Base-by-base conservation (phyloP, 352 stramenopile species). In the Pythium rhizo-oryzae region DNA sequence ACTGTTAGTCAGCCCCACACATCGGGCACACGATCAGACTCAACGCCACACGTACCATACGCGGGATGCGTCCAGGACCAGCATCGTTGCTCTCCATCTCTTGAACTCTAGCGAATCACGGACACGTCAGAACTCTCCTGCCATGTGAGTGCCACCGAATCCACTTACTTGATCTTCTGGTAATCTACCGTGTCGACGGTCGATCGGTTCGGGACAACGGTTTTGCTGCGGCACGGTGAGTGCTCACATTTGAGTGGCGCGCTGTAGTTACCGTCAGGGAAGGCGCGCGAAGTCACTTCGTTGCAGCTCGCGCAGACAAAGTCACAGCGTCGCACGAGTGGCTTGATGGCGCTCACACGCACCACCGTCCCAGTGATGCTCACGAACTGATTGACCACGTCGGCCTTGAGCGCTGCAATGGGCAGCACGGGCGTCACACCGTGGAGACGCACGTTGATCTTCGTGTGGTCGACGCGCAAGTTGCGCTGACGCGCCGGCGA, bases 71-170 rank as follows among this genome's bases (percentile, higher is more conserved):
- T 50, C 94, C 90, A 25, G 92, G 65, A n/a, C 81, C 76, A 0
- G 91, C 71, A 50, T 77, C 72, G 53, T 96, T 89, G 52, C 91
- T 87, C 56, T 97, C 88, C 30, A 98, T 91, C 70, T 97, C 90
- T 67, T 93, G 57, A 66, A 89, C 69, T 85, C 86, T 71, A 71
- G n/a, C n/a, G 12, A 47, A 67, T 28, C 19, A 2, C 9, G 24
- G 7, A 8, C 21, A 37, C 4, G 21, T 53, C 35, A 51, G 13
- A 35, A 3, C n/a, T 44, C 8, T 39, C n/a, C 24, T n/a, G n/a
- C n/a, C n/a, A n/a, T n/a, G n/a, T n/a, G n/a, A n/a, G 18, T 13
- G 18, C 12, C 33, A 25, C 16, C 35, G 33, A 16, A 9, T 21
- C 47, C 19, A 50, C 57, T 6, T 24, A 74, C 68, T 75, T 75